Conservation (phyloP, 495 filamentous ascomycete species). For the Aspergillus ostianus region DNA sequence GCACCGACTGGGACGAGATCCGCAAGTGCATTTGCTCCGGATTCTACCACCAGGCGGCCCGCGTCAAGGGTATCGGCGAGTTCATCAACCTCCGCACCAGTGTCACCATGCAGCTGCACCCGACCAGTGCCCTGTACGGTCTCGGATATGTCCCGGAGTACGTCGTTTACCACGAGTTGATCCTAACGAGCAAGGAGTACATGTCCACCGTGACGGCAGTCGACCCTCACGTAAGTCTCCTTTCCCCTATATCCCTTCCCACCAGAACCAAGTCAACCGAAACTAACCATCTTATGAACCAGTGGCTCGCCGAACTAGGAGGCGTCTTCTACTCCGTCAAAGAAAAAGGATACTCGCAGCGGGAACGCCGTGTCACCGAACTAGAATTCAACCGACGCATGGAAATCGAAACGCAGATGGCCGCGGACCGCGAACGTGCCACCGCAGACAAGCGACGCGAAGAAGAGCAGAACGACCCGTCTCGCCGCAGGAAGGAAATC, state of each 20-base stretch:
- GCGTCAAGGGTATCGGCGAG: conserved; percentile 93
- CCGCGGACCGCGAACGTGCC: conserved; percentile 71
- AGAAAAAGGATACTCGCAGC: conserved; percentile 92
- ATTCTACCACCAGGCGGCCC: conserved; percentile 98
- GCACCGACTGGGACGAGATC: conserved; percentile 94
- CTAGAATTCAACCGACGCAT: conserved; percentile 92
- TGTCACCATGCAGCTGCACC: conserved; percentile 90
- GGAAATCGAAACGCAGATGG: conserved; percentile 95
- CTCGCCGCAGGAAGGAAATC: conserved; percentile 36
- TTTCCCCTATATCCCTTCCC: conserved; percentile 1
- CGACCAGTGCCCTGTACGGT: conserved; percentile 89
- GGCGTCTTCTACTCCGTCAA: conserved; percentile 99
- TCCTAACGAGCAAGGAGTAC: conserved; percentile 95
- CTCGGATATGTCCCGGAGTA: conserved; percentile 93
- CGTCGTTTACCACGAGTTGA: conserved; percentile 97
- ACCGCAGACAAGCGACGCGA: conserved; percentile 57
- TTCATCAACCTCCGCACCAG: conserved; percentile 95
- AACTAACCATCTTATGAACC: neutral
- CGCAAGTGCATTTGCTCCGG: conserved; percentile 96
- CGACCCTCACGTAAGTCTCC: conserved; percentile 70
- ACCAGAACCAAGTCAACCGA: neutral
- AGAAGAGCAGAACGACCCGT: conserved; percentile 35
- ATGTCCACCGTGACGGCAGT: conserved; percentile 97
- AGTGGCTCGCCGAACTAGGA: conserved; percentile 95
- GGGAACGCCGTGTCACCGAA: conserved; percentile 87